Evolutionary conservation across 495 filamentous ascomycete species (phyloP), one percentile per base, ranked within the genome.

Genomic region (Aspergillus conjunctus): DNA sequence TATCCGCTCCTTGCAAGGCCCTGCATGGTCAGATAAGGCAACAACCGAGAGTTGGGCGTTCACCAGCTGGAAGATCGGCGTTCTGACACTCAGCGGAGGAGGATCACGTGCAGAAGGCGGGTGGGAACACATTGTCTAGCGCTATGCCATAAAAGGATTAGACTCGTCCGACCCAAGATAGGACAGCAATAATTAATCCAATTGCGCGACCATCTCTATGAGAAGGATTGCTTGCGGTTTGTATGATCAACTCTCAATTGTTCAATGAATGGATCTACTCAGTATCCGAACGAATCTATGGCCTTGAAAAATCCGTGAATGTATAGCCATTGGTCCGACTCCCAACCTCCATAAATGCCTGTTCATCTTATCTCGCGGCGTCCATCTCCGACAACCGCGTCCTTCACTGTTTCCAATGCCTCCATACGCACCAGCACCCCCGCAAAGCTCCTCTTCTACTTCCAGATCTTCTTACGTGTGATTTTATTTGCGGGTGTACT

Each of bases 381-480:
- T 51, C 91, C 91, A 49, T 93, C 91, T 37, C 88, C 91, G 43
- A 92, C 91, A 21, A 93, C 91, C n/a, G 85, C 86, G 64, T 88
- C 89, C 66, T 95, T 90, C 79, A 91, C 88, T 51, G 88, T 94
- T 51, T 92, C 91, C 58, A 93, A 91, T 66, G 82, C 82, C 58
- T 82, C 80, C 10, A 67, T 79, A 12, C 84, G 78, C 21, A 74
- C 72, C 1, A 89, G 83, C 46, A 71, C 87, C 56, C 76, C 83
- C 7, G 78, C 85, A 44, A 85, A 84, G 62, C 62, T 85, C 57
- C 68, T 83, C 44, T 81, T 82, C 56, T 65, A 76, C 54, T 52
- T 80, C 52, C 67, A 85, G 59, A 68, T 85, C 58, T 59, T 82
- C 62, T 61, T 86, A 7, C 84, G 81, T 49, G 52, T 78, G 46